Conservation (phyloP, 768 basidiomycete genomes). For the Kwoniella bestiolae region DNA sequence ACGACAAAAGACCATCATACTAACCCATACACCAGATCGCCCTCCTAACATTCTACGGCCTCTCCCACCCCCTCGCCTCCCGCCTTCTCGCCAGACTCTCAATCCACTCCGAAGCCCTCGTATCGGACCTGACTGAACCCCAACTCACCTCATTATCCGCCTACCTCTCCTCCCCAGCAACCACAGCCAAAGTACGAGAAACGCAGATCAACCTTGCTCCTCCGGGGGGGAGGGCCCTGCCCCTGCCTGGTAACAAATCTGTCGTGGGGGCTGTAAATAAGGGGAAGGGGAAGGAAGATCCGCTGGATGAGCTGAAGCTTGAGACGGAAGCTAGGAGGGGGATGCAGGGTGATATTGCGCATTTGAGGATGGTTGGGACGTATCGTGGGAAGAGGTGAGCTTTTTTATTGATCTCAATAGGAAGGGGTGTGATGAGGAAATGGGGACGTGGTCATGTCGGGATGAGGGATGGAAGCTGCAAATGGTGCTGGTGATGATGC, state of each 20-base stretch:
- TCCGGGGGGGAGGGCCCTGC: constrained; percentile 1
- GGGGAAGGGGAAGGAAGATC: constrained; percentile 60
- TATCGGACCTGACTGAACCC: constrained; percentile 77
- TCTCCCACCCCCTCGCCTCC: constrained; percentile 74
- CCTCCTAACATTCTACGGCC: constrained; percentile 85
- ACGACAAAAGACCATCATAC: no score
- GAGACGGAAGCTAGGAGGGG: constrained; percentile 83
- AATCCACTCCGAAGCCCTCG: constrained; percentile 81
- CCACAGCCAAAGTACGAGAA: constrained; percentile 68
- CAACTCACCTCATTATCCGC: constrained; percentile 93
- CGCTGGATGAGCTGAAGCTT: constrained; percentile 74
- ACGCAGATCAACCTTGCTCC: constrained; percentile 68
- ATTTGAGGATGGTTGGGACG: constrained; percentile 90
- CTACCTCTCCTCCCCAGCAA: constrained; percentile 86
- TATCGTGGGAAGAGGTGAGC: constrained; percentile 78
- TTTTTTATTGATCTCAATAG: no score
- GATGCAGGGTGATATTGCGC: constrained; percentile 87
- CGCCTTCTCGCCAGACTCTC: constrained; percentile 88
- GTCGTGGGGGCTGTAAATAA: background rate
- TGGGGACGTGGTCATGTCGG: no score
- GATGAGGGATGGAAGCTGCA: no score
- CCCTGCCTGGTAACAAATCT: constrained; percentile 3
- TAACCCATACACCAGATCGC: constrained; percentile 69
- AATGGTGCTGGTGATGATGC: no score
- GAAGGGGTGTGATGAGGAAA: no score